Base-by-base conservation (phyloP, 371 early-diverging fungal genomes). In the Apophysomyces ossiformis region DNA sequence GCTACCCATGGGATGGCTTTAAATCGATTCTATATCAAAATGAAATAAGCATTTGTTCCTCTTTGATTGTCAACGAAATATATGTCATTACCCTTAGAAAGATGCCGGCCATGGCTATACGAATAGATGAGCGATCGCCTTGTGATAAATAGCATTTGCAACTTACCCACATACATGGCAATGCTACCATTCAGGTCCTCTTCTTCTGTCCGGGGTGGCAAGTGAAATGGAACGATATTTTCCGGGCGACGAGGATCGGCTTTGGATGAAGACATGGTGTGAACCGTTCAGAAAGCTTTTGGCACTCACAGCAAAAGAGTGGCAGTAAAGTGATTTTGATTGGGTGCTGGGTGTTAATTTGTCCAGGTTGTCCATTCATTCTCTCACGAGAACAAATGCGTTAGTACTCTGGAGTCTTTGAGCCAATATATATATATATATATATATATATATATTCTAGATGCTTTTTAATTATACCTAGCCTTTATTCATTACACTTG, bases 1-100 rank as follows among this genome's bases (percentile, higher is more conserved):
- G 79, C 79, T 37, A 77, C 57, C 83, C 83, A 82, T 45, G 83
- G 83, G 38, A 82, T 39, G 0, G 72, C 60, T 44, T 75, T 79
- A 32, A 62, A 74, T 11, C 64, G 65, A 43, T 77, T 79, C 82
- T 82, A 69, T 82, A 69, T 15, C 21, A 32, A 37, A 35, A 26
- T 4, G 8, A 58, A 26, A 57, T 7, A 47, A n/a, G 54, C 54
- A 18, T 0, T 21, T 4, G 54, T 2, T 50, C 21, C 26, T 12
- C 3, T 43, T 50, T 41, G 12, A 11, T 18, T 21, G 2, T 35
- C 11, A 12, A 15, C 7, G 2, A 4, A 26, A 11, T 45, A n/a
- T 59, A 9, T 56, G 47, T 1, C 5, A 60, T 66, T 75, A 81
- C 82, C 64, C 82, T 73, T 21, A 77, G 61, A 64, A 82, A 67